Base-by-base conservation (phyloP, 352 stramenopile genomes). In the Globisporangium canariense region DNA sequence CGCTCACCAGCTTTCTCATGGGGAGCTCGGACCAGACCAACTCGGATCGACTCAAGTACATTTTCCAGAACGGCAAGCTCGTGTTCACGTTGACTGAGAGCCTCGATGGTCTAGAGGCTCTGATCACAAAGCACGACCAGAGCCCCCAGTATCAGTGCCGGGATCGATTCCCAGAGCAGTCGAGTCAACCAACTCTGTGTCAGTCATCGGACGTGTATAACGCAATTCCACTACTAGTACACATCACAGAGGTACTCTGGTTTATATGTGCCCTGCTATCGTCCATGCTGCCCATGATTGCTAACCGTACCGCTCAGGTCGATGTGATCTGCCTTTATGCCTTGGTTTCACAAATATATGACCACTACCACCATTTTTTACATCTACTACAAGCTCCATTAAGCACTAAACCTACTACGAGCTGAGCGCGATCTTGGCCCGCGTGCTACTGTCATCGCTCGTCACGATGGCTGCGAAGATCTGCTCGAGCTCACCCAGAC, bases 391-490 rank as follows among this genome's bases (percentile, higher is more conserved):
- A 20, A 56, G 28, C 28, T 54, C 11, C 22, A 5, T 4, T 28
- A 28, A 43, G 34, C 51, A 43, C 30, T 40, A 10, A 40, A 40
- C 36, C 36, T 13, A 40, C 36, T 40, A 57, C 30, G 30, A 10
- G 4, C 50, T 47, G 38, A 67, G 46, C 28, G 54, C 20, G 16
- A 67, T 22, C 54, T 67, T 67, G 9, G 25, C 55, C 4, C 34
- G 9, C 8, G 16, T 34, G 16, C 18, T n/a, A 7, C 11, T 36
- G 22, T 59, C 55, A 25, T 57, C 46, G 36, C 62, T 58, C n/a
- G 46, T 59, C 30, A 67, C 62, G 49, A 67, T 63, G 34, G 62
- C 62, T 0, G 38, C 20, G 28, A 67, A 67, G 55, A 67, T 58
- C 62, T 67, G 62, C 46, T 63, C 62, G 13, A 67, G 46, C 9